phyloP scores from a whole-genome alignment of 805 yeast genomes.

The Teunomyces tritomae region DNA sequence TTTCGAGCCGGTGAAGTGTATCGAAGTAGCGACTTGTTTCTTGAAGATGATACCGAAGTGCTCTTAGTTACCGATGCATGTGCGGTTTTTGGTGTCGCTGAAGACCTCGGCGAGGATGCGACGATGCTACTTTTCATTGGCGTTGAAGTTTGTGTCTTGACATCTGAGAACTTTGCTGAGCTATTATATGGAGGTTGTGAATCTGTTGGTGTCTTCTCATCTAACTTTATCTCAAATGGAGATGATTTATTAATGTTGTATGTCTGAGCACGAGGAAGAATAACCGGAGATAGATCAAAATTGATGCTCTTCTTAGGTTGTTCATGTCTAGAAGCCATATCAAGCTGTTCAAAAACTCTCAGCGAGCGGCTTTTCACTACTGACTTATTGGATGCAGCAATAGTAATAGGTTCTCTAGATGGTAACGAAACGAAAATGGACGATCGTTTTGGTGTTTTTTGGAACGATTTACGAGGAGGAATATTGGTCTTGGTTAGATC shows the following conservation, averaged over 20 bases:
- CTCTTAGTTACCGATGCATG: background rate
- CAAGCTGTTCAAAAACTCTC: conserved; percentile 16
- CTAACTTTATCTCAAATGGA: background rate
- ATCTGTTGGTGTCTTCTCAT: background rate
- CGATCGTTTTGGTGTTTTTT: conserved; percentile 29
- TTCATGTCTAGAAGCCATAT: conserved; percentile 12
- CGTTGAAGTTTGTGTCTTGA: background rate
- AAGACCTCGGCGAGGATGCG: background rate
- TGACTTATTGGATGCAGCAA: conserved; percentile 7
- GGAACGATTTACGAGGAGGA: conserved; percentile 7
- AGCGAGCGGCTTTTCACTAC: conserved; percentile 12
- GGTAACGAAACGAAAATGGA: conserved; percentile 39
- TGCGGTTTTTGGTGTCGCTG: background rate
- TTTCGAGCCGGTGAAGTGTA: background rate
- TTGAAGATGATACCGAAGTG: background rate
- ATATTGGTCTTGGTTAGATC: background rate
- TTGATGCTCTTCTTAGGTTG: conserved; percentile 1
- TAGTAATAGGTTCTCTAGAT: conserved; percentile 35
- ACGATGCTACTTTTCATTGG: background rate
- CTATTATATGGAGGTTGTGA: background rate
- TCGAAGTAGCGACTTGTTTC: background rate
- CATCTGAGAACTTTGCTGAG: background rate
- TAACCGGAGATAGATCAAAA: conserved; percentile 1
- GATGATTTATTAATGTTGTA: background rate
- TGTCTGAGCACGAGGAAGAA: background rate